phyloP scores from a whole-genome alignment of 2,329 filamentous ascomycete species.

The Alternaria burnsii region DNA sequence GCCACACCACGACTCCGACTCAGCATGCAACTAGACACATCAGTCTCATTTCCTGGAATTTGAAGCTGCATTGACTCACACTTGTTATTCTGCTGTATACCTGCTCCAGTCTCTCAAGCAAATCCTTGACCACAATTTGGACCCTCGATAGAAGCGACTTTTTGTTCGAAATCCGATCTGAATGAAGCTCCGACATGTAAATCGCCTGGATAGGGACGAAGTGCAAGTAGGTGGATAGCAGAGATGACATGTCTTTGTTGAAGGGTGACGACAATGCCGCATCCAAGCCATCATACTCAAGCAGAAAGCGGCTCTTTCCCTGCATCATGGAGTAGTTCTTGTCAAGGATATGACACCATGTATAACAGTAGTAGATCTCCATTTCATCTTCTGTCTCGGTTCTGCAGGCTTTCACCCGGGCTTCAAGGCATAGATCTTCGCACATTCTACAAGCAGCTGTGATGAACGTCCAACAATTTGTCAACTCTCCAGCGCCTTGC shows the following conservation, averaged over 20 bases:
- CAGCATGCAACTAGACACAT: constrained; percentile 19
- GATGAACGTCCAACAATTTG: constrained; percentile 30
- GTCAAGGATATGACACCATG: constrained; percentile 36
- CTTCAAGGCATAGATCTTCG: constrained; percentile 28
- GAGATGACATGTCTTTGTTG: constrained; percentile 19
- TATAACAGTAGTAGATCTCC: constrained; percentile 29
- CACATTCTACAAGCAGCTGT: constrained; percentile 30
- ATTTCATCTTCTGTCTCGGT: constrained; percentile 22
- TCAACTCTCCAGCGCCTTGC: constrained; percentile 29
- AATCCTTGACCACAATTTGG: constrained; percentile 22
- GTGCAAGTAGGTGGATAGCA: constrained; percentile 26
- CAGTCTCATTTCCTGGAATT: background rate
- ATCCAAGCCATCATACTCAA: constrained; percentile 26
- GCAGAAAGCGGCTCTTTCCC: constrained; percentile 26
- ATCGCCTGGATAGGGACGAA: constrained; percentile 29
- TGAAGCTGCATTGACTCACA: background rate
- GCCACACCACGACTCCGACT: constrained; percentile 25
- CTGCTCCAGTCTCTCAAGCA: constrained; percentile 21
- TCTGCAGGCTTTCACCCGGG: constrained; percentile 17
- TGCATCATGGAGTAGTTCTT: constrained; percentile 36
- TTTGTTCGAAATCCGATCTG: constrained; percentile 23
- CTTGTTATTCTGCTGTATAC: constrained; percentile 22
- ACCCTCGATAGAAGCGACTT: constrained; percentile 16
- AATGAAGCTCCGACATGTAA: constrained; percentile 25
- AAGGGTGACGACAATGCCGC: constrained; percentile 20